phyloP scores from a whole-genome alignment of 1,284 basidiomycete species.

The Tylopilus sp. region DNA sequence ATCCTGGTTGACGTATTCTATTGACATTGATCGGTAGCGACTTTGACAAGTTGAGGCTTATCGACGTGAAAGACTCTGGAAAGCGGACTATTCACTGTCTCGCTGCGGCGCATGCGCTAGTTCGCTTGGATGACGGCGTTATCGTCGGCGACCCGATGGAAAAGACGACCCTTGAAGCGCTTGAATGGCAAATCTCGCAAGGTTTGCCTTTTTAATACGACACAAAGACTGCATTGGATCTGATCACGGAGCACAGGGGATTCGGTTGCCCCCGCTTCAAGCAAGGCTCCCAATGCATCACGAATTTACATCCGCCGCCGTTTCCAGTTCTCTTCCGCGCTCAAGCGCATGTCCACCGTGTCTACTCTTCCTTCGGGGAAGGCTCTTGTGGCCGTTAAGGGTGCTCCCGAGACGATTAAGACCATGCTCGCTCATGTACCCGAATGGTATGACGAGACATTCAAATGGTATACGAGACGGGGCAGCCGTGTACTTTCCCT shows the following conservation, averaged over 20 bases:
- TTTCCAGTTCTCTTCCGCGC: slow-evolving; percentile 93
- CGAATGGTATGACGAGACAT: slow-evolving; percentile 83
- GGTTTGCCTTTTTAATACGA: slow-evolving; percentile 40
- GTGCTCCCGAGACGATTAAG: slow-evolving; percentile 93
- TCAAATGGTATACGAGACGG: slow-evolving; percentile 87
- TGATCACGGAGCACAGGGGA: slow-evolving; percentile 46
- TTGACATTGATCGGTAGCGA: slow-evolving; percentile 39
- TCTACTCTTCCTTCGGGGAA: slow-evolving; percentile 64
- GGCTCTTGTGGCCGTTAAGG: slow-evolving; percentile 76
- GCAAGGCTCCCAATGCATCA: slow-evolving; percentile 51
- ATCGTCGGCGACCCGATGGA: slow-evolving; percentile 99
- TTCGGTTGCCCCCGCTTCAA: slow-evolving; percentile 56
- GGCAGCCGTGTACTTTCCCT: slow-evolving; percentile 91
- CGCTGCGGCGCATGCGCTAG: slow-evolving; percentile 93
- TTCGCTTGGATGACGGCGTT: slow-evolving; percentile 87
- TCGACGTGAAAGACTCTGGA: slow-evolving; percentile 73
- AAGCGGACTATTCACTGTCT: slow-evolving; percentile 84
- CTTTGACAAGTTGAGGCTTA: slow-evolving; percentile 60
- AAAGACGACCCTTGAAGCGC: slow-evolving; percentile 89
- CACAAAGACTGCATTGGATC: background rate
- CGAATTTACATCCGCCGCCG: slow-evolving; percentile 76
- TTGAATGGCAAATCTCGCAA: slow-evolving; percentile 85
- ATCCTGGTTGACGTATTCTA: background rate
- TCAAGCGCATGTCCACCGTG: slow-evolving; percentile 95
- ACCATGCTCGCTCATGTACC: slow-evolving; percentile 77